Conservation (phyloP, 495 filamentous ascomycete genomes). For the Penicillium arizonense region DNA sequence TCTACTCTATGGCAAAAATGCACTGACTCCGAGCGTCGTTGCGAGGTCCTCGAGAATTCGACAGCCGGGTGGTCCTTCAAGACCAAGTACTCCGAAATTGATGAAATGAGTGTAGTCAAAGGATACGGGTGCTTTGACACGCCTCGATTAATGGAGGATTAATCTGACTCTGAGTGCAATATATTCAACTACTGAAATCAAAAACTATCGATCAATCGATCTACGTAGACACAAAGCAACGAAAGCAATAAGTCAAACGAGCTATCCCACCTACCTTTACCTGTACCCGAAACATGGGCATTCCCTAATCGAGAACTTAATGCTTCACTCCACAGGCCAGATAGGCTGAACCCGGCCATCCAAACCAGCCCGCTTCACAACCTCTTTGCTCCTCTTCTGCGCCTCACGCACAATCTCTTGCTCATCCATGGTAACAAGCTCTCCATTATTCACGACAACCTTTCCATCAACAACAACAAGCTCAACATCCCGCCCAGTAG, state of each 20-base stretch:
- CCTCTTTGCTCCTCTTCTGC: conserved; percentile 34
- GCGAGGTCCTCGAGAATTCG: conserved; percentile 59
- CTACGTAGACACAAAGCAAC: too few species aligned
- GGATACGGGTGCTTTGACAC: conserved; percentile 87
- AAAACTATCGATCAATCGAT: too few species aligned
- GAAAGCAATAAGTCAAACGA: too few species aligned
- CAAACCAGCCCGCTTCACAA: conserved; percentile 42
- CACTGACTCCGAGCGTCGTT: conserved; percentile 16
- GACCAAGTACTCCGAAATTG: conserved; percentile 74
- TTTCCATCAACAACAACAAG: conserved; percentile 48
- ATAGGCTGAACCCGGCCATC: conserved; percentile 33
- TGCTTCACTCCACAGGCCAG: conserved; percentile 31
- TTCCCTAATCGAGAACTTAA: too few species aligned
- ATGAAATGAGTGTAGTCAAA: conserved; percentile 87
- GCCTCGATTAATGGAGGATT: conserved; percentile 51
- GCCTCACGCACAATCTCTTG: conserved; percentile 33
- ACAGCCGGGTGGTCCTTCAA: conserved; percentile 76
- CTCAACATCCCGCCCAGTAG: conserved; percentile 48
- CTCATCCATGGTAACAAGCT: conserved; percentile 34
- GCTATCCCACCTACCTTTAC: too few species aligned
- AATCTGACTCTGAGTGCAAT: neutral
- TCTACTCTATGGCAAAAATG: conserved; percentile 66
- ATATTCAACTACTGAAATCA: too few species aligned
- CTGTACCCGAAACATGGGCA: too few species aligned
- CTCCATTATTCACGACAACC: conserved; percentile 38